These are phyloP conservation scores for Aspergillus sp. DNA, from an alignment of 2,329 filamentous ascomycete species.

Conservation along the genomic window DNA sequence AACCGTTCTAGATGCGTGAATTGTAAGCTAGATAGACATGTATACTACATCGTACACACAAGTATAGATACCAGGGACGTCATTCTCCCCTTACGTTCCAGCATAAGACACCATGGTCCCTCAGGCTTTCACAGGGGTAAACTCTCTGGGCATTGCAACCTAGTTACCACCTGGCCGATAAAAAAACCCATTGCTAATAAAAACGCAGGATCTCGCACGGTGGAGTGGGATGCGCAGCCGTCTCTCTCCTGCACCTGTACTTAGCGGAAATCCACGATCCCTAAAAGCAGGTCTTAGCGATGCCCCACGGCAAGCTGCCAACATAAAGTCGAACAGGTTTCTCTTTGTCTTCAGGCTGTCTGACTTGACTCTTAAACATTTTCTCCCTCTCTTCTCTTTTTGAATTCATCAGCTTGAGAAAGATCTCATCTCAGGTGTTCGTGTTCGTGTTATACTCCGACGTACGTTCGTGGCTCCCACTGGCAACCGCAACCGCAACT, in stretches of 20 bases:
- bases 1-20: too few species aligned
- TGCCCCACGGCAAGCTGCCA: constrained; percentile 18
- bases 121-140: background rate
- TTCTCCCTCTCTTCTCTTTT: background rate
- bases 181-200: constrained; percentile 28
- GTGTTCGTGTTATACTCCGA: constrained; percentile 7
- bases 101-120: background rate
- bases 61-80: constrained; percentile 9
- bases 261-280: constrained; percentile 51
- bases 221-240: constrained; percentile 31
- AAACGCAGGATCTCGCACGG: constrained; percentile 32
- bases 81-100: background rate
- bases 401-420: background rate
- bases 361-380: background rate
- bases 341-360: background rate
- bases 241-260: constrained; percentile 52
- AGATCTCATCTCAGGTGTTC: background rate
- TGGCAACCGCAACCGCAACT: background rate
- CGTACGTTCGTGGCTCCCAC: background rate
- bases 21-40: background rate
- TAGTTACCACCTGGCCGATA: background rate
- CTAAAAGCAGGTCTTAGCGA: constrained; percentile 54
- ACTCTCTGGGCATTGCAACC: background rate
- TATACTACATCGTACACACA: background rate
- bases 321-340: constrained; percentile 25